A percentile compares a stretch with the other conserved stretches of the same genome.
phyloP scores from a whole-genome alignment of 768 basidiomycete species.

The Lyophyllum atratum region DNA sequence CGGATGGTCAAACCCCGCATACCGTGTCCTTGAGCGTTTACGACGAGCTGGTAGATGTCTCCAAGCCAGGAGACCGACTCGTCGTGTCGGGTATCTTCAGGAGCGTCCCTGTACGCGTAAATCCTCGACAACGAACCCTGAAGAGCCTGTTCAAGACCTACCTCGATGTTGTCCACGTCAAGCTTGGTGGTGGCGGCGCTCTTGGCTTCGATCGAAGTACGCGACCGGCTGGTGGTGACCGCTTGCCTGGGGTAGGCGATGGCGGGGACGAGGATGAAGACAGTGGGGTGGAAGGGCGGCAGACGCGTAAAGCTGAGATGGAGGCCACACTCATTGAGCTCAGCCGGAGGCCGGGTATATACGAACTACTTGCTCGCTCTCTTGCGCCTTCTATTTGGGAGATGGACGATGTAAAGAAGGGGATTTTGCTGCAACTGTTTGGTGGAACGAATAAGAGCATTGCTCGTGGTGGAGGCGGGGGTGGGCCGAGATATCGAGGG shows the following conservation, averaged over 20 bases:
- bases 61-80: constrained; percentile 94
- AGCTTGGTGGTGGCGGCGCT: constrained; percentile 67
- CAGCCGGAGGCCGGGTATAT: constrained; percentile 76
- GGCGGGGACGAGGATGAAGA: constrained; percentile 68
- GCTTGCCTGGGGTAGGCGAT: constrained; percentile 70
- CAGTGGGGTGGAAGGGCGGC: constrained; percentile 41
- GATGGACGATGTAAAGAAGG: constrained; percentile 99
- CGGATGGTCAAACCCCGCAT: constrained; percentile 97
- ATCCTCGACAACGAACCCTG: constrained; percentile 87
- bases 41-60: constrained; percentile 95
- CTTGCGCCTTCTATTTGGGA: constrained; percentile 96
- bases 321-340: constrained; percentile 78
- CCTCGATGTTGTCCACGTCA: constrained; percentile 92
- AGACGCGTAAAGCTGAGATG: constrained; percentile 64
- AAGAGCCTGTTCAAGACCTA: constrained; percentile 98
- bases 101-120: constrained; percentile 93
- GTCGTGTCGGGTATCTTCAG: constrained; percentile 93
- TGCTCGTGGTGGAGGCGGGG: constrained; percentile 88
- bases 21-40: constrained; percentile 98
- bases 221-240: constrained; percentile 66
- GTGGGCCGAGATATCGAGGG: constrained; percentile 94
- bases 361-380: constrained; percentile 80
- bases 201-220: constrained; percentile 84
- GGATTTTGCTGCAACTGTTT: constrained; percentile 92
- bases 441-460: constrained; percentile 98